Percentiles rank a stretch among this genome's conserved stretches.
Conservation (phyloP, 2,329 filamentous ascomycete species). For the Fusarium phyllophilum region DNA sequence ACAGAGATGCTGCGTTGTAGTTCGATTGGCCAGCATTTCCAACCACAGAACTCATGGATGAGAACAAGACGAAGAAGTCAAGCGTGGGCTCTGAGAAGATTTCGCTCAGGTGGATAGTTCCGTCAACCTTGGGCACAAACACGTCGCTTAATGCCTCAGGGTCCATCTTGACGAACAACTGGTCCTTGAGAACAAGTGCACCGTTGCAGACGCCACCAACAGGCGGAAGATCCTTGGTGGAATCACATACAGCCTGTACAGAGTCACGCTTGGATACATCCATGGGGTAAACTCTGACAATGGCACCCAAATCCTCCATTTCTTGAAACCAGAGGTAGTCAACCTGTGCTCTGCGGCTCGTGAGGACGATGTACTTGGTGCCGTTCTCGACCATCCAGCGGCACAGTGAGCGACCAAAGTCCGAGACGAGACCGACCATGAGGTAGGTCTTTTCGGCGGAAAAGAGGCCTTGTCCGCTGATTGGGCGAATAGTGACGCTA, state of each 20-base stretch:
- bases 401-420: neutral
- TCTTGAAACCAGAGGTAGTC: neutral
- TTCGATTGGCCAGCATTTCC: slow-evolving; percentile 4
- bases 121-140: slow-evolving; percentile 3
- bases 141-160: neutral
- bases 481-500: neutral
- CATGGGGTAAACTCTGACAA: neutral
- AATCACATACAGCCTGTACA: neutral
- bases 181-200: slow-evolving; percentile 1
- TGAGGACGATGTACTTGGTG: neutral
- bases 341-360: neutral
- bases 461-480: neutral
- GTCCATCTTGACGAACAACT: neutral
- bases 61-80: slow-evolving; percentile 3
- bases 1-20: neutral
- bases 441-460: neutral
- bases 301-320: neutral
- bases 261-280: slow-evolving; percentile 3
- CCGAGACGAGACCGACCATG: slow-evolving; percentile 1
- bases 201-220: slow-evolving; percentile 1
- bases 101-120: neutral
- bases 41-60: neutral
- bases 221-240: neutral
- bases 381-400: slow-evolving; percentile 2
- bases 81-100: neutral